Percentiles rank a stretch among this genome's conserved stretches.
Conservation (phyloP, 805 yeast genomes). For the Saturnispora besseyi region DNA sequence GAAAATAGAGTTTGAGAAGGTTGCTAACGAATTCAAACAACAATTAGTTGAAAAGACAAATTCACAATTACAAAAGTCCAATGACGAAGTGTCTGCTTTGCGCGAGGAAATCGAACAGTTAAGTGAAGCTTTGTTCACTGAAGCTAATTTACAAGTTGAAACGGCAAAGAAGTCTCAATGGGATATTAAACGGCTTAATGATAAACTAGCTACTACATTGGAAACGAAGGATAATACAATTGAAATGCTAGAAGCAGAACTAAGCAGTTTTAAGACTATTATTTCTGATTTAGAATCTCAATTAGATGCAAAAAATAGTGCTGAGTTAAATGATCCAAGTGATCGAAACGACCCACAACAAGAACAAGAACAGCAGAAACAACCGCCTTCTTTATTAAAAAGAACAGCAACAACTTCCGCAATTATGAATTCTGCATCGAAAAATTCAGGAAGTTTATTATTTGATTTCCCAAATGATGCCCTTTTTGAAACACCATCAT, state of each 20-base stretch:
- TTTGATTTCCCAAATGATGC: conserved; percentile 9
- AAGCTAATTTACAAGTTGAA: conserved; percentile 79
- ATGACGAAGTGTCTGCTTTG: conserved; percentile 45
- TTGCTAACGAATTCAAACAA: conserved; percentile 4
- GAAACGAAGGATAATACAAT: conserved; percentile 64
- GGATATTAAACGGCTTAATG: conserved; percentile 49
- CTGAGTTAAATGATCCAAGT: background rate
- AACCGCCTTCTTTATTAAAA: background rate
- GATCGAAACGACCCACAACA: background rate
- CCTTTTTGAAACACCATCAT: conserved; percentile 12
- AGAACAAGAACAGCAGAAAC: no score
- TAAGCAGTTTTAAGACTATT: conserved; percentile 53
- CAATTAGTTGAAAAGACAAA: conserved; percentile 4
- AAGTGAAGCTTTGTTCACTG: conserved; percentile 67
- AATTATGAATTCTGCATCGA: background rate
- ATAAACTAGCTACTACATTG: conserved; percentile 42
- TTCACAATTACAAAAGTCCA: conserved; percentile 1
- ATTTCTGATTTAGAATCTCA: conserved; percentile 33
- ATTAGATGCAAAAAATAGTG: background rate
- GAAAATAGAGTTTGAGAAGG: conserved; percentile 7
- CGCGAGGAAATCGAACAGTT: conserved; percentile 74
- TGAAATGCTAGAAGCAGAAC: conserved; percentile 56
- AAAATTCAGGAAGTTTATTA: background rate
- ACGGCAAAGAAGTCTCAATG: conserved; percentile 64
- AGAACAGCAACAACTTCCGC: conserved; percentile 11